phyloP scores from a whole-genome alignment of 306 rosid genomes.

The Herpetospermum pedunculosum region DNA sequence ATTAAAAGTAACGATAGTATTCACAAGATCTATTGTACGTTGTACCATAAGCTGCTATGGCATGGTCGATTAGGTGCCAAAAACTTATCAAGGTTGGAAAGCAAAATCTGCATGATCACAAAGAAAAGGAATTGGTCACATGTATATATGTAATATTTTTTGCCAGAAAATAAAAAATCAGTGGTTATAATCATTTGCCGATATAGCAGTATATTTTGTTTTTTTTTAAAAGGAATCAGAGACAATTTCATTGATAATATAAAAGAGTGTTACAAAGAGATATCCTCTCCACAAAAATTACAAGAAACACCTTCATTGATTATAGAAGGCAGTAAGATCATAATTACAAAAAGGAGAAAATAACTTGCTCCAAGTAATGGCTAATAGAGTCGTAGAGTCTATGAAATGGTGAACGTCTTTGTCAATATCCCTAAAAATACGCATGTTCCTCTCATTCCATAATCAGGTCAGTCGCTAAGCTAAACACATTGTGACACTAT shows the following conservation, averaged over 20 bases:
- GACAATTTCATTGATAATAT: no score
- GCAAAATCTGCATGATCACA: conserved; percentile 15
- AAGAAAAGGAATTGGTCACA: neutral
- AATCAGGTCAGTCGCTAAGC: neutral
- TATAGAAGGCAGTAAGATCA: no score
- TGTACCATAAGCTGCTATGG: conserved; percentile 27
- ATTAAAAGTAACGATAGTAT: neutral
- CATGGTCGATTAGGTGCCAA: conserved; percentile 28
- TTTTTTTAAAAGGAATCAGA: no score
- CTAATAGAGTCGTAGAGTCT: no score
- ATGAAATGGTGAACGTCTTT: no score
- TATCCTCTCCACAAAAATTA: no score
- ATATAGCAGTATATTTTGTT: neutral
- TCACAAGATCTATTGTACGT: conserved; percentile 7
- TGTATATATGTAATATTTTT: neutral
- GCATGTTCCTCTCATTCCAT: no score
- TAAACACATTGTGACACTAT: neutral
- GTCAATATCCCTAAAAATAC: no score
- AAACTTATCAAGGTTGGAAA: conserved; percentile 24
- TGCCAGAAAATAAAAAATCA: neutral
- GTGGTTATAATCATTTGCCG: neutral
- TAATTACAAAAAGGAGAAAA: no score
- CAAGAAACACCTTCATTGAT: no score
- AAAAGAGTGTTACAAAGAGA: no score
- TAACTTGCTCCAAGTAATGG: no score